Evolutionary conservation across 2,329 filamentous ascomycete genomes (phyloP).

Genomic region (Cladosporium sp.): DNA sequence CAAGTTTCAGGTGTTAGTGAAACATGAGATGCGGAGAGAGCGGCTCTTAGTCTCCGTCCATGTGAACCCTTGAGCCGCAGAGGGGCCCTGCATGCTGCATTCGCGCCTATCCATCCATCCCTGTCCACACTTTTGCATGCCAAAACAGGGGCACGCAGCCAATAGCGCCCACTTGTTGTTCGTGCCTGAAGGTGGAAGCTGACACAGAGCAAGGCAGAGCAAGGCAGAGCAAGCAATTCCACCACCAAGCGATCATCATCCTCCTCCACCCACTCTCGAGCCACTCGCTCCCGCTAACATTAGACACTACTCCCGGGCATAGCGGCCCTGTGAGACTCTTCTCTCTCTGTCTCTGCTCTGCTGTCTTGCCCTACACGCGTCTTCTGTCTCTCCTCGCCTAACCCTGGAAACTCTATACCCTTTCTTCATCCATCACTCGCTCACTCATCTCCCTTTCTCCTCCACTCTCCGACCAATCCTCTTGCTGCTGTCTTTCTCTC

Average conservation of each 20-base stretch:
- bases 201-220: too few species aligned
- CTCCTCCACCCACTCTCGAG: not conserved
- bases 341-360: not conserved
- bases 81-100: conserved; percentile 2
- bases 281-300: not conserved
- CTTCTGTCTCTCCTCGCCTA: not conserved
- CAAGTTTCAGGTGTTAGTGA: conserved; percentile 8
- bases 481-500: not conserved
- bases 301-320: not conserved
- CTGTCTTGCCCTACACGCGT: too few species aligned
- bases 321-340: not conserved
- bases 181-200: conserved; percentile 10
- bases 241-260: conserved; percentile 2
- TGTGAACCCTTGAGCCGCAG: not conserved
- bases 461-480: not conserved
- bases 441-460: too few species aligned
- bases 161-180: not conserved
- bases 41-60: not conserved
- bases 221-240: not conserved
- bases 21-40: conserved; percentile 5
- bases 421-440: not conserved
- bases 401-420: not conserved
- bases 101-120: not conserved
- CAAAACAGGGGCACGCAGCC: conserved; percentile 11
- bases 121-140: conserved; percentile 8